Conservation (phyloP, 2,329 filamentous ascomycete species). For the Xenoacremonium recifei region DNA sequence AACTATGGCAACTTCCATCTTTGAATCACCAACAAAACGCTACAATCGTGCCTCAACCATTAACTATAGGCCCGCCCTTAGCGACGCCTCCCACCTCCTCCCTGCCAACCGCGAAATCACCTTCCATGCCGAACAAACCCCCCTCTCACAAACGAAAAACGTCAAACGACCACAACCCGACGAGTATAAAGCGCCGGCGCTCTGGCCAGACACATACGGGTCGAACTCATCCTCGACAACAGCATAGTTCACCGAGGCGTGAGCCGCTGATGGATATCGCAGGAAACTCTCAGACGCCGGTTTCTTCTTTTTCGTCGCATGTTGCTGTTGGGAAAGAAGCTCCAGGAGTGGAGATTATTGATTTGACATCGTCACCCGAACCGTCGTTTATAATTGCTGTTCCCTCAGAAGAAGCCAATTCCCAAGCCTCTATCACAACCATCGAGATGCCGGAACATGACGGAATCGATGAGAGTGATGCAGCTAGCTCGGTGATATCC, state of each 20-base stretch:
- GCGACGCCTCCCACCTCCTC: slow-evolving; percentile 14
- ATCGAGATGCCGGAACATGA: too few species aligned
- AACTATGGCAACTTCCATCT: background rate
- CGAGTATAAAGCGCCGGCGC: slow-evolving; percentile 24
- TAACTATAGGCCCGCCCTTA: background rate
- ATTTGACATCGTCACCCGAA: slow-evolving; percentile 14
- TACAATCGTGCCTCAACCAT: background rate
- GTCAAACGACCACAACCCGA: too few species aligned
- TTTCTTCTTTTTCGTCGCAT: background rate
- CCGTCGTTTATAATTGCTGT: slow-evolving; percentile 6
- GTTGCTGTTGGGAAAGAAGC: background rate
- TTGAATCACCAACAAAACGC: background rate
- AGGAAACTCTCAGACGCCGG: slow-evolving; percentile 19
- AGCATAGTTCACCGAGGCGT: slow-evolving; percentile 8
- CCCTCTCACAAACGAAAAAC: slow-evolving; percentile 5
- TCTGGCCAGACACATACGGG: background rate
- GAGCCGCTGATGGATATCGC: slow-evolving; percentile 21
- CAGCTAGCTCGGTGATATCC: too few species aligned
- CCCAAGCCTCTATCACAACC: too few species aligned
- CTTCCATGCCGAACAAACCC: background rate
- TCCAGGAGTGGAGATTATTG: slow-evolving; percentile 10
- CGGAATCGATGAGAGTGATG: too few species aligned
- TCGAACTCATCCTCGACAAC: background rate
- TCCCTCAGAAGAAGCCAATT: too few species aligned
- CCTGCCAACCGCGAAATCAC: background rate